Evolutionary conservation across 164 flowering plant genomes (phyloP), one percentile per base, ranked within the genome.

Genomic region (Hamamelis virginiana): DNA sequence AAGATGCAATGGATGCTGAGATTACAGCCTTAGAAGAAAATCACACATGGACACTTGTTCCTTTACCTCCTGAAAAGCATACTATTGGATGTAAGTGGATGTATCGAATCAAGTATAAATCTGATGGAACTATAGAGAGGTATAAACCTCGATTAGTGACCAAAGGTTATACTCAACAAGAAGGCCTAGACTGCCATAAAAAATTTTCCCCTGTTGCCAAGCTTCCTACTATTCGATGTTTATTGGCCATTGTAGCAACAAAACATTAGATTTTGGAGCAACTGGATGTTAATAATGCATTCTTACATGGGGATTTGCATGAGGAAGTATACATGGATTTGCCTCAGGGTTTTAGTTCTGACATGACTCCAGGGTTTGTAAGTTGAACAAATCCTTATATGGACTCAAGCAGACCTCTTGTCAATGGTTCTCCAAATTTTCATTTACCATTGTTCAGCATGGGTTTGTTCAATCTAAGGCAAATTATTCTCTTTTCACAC

Each of bases 321-420:
- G 74, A 71, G 27, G 66, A 65, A 2, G 60, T 72, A 9, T 72
- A 66, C 19, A 72, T 72, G 70, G 27, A 51, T 11, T 4, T 38
- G 0, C 65, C 65, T 16, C 21, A 1, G 5, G 47, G 65, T 14
- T 62, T 11, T 41, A n/a, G n/a, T 16, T 5, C 18, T 5, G 12
- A n/a, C 65, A 26, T 8, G 25, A n/a, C 27, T 16, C 8, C 19
- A 23, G 9, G 13, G 70, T 72, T 26, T 72, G 75, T 16, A n/a
- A 19, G 14, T n/a, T 59, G 0, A 38, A 15, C 9, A 72, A 72
- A 45, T 60, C 75, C 9, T 6, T 59, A 0, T 66, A 66, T 67
- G 75, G 75, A 0, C 26, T 72, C 0, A 28, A 38, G 14, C 75
- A 72, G 25, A 50, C 71, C 1, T 51, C 75, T 16, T 23, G 75